Base-by-base conservation (phyloP, 2,329 filamentous ascomycete species). In the Venturia carpophila region DNA sequence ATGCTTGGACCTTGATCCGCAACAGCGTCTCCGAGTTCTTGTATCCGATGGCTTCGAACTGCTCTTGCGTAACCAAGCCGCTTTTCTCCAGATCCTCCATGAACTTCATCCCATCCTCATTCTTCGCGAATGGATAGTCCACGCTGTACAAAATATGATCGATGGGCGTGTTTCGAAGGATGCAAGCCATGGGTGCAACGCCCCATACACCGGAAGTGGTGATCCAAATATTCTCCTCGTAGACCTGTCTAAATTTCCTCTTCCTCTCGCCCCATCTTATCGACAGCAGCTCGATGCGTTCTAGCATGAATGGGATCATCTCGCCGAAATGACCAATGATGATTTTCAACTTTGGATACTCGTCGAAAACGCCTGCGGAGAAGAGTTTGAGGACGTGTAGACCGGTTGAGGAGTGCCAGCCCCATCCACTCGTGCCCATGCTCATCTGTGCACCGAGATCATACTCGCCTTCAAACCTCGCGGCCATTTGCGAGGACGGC, bases 201-300 rank as follows among this genome's bases (percentile, higher is more conserved):
- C 78, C 78, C 71, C 80, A 84, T 65, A 80, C 78, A 2, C 83
- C 83, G 63, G 78, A 81, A 1, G 83, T 84, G 1, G 83, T 85
- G 34, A 87, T 71, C 79, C 81, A 85, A 13, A 86, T 73, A 66
- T 86, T 86, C 66, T 78, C 73, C 60, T 80, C 76, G 77, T 80
- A 87, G 1, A 85, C 81, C 15, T 82, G 74, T 17, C 72, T 69
- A 60, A 85, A 79, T 0, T 72, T 66, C 2, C 75, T 67, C 65
- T 72, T 65, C 66, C 72, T 71, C 15, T 72, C 60, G 1, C 72
- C 75, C 72, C 71, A 74, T 39, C 66, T 43, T 70, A 67, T 63
- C 4, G 60, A 62, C 41, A 75, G 62, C 67, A 64, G 64, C 9
- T 71, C 65, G 61, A 80, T 76, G 2, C 83, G 77, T 52, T 83